These are phyloP conservation scores for Sequoia sempervirens DNA, from an alignment of 75 land plant species.

Conservation along the genomic window DNA sequence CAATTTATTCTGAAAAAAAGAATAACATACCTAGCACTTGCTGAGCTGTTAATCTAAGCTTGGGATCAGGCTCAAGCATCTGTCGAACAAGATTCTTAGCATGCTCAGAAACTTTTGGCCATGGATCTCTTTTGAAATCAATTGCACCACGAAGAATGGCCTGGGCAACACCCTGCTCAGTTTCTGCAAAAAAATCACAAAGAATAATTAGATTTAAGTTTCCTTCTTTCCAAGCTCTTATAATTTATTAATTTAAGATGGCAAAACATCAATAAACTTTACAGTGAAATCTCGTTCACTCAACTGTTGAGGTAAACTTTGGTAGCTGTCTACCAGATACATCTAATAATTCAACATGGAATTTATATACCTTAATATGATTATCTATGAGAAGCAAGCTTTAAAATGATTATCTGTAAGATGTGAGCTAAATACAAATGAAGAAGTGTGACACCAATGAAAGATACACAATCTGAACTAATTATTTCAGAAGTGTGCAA, in stretches of 20 bases:
- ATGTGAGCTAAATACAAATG: background rate
- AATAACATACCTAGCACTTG: conserved; percentile 60
- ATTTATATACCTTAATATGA: background rate
- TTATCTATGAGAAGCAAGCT: background rate
- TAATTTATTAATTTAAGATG: background rate
- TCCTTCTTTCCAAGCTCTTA: background rate
- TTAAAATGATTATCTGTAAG: background rate
- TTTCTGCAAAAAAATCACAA: conserved; percentile 40
- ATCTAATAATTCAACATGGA: background rate
- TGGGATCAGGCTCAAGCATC: conserved; percentile 86
- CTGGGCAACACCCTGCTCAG: conserved; percentile 87
- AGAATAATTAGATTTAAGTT: conserved; percentile 1
- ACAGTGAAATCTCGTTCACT: background rate
- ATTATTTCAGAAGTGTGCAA: background rate
- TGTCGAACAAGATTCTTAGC: conserved; percentile 74
- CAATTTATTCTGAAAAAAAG: background rate
- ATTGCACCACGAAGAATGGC: conserved; percentile 75
- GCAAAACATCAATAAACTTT: background rate
- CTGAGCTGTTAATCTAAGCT: conserved; percentile 60
- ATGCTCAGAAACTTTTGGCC: conserved; percentile 80
- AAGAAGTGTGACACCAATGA: background rate
- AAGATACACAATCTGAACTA: background rate
- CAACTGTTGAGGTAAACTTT: background rate
- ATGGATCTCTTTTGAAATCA: conserved; percentile 91
- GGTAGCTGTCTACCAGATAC: background rate